phyloP scores from a whole-genome alignment of 768 basidiomycete species.

The Xanthoconium purpureum region DNA sequence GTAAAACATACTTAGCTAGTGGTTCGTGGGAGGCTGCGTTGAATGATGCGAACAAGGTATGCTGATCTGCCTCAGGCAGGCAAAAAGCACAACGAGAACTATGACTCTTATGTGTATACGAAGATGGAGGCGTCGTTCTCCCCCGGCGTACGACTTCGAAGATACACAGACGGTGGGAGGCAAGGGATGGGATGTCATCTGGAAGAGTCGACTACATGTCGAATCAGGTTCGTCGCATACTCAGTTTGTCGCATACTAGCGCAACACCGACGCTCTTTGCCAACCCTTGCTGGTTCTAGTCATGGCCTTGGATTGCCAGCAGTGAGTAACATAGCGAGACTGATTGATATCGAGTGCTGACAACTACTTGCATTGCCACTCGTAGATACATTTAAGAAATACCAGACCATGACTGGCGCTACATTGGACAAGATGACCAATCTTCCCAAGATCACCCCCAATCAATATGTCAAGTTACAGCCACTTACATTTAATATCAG shows the following conservation, averaged over 20 bases:
- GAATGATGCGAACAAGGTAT: too few species aligned
- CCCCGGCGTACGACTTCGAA: constrained; percentile 44
- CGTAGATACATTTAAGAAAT: background rate
- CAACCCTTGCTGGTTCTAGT: constrained; percentile 41
- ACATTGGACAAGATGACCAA: background rate
- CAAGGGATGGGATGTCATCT: constrained; percentile 67
- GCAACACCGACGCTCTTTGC: background rate
- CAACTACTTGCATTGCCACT: background rate
- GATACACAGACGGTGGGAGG: constrained; percentile 57
- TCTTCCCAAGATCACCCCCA: background rate
- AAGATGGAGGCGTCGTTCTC: constrained; percentile 82
- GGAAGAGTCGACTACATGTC: constrained; percentile 64
- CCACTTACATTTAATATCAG: background rate
- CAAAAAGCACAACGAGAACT: constrained; percentile 42
- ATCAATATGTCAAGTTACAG: background rate
- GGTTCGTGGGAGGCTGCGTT: too few species aligned
- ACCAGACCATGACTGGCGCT: background rate
- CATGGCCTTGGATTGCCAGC: constrained; percentile 65
- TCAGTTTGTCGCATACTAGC: background rate
- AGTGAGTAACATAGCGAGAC: constrained; percentile 7
- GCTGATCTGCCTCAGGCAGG: too few species aligned
- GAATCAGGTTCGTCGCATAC: constrained; percentile 71
- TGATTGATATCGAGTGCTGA: background rate
- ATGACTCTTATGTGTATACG: constrained; percentile 72
- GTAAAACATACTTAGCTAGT: too few species aligned